These are phyloP conservation scores for Salix koriyanagi DNA, from an alignment of 345 rosid genomes.

Conservation along the genomic window DNA sequence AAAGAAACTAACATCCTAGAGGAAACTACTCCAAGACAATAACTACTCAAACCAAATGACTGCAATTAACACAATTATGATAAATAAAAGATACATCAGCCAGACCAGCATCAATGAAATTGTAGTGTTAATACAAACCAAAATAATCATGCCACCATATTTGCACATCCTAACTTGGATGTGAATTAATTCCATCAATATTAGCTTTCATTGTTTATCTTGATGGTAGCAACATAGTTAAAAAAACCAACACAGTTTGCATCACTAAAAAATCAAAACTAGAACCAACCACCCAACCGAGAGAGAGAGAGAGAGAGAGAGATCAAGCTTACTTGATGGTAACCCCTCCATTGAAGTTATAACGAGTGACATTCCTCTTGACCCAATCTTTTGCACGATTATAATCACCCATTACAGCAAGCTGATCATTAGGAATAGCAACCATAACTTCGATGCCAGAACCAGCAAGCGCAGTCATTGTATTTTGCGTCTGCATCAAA, in stretches of 20 bases:
- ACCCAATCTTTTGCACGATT: slow-evolving; percentile 67
- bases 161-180: background rate
- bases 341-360: slow-evolving; percentile 65
- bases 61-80: background rate
- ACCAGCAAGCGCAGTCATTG: slow-evolving; percentile 74
- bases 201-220: background rate
- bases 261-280: background rate
- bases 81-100: background rate
- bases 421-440: slow-evolving; percentile 86
- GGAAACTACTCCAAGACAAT: background rate
- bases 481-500: slow-evolving; percentile 63
- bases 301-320: background rate
- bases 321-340: slow-evolving; percentile 49
- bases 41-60: background rate
- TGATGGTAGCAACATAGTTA: background rate
- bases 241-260: background rate
- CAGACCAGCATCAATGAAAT: background rate
- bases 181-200: background rate
- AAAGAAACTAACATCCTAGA: background rate
- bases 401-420: slow-evolving; percentile 50
- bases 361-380: slow-evolving; percentile 54
- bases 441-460: slow-evolving; percentile 83
- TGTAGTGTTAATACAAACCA: background rate
- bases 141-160: too few species aligned
- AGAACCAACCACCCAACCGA: background rate